Evolutionary conservation across 768 basidiomycete genomes (phyloP), one percentile per base, ranked within the genome.

Genomic region (Suillus alpinus): DNA sequence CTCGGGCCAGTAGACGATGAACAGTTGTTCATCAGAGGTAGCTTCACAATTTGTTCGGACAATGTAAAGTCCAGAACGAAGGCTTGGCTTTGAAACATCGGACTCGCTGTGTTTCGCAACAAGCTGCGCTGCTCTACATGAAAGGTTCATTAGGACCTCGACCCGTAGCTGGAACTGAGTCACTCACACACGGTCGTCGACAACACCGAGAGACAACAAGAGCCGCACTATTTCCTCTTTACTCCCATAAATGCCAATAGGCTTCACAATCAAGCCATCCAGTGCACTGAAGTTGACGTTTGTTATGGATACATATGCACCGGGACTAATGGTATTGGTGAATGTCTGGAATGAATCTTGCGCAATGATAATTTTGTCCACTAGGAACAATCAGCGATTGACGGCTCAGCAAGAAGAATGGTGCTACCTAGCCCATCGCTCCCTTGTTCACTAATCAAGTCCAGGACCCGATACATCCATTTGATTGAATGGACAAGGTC

Each of bases 1-100:
- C 60, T 88, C 84, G 0, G 86, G 86, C 86, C 86, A 88, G 59
- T 83, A 86, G 6, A 87, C 65, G 16, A 84, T 77, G 55, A 82
- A 84, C 6, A 81, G 57, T 20, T 73, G 66, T 29, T 74, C 68
- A 2, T 44, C 29, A 3, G 61, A 61, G 0, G 40, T 60, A 16
- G 52, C 51, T 29, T 16, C 49, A 18, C 39, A 32, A 26, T 60
- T 58, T 3, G 65, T 26, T 34, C 69, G 69, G 40, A 80, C 66
- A 23, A 80, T 61, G 59, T 85, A 85, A 4, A 85, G 63, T 13
- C 83, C 83, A 6, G 83, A 80, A 13, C 79, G 75, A n/a, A 84
- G 70, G n/a, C 59, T 64, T 10, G 76, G 75, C 12, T 56, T 52
- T 5, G 61, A 39, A 16, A 32, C 41, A 26, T 16, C 43, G 6